phyloP scores from a whole-genome alignment of 345 rosid species.

The Adansonia digitata region DNA sequence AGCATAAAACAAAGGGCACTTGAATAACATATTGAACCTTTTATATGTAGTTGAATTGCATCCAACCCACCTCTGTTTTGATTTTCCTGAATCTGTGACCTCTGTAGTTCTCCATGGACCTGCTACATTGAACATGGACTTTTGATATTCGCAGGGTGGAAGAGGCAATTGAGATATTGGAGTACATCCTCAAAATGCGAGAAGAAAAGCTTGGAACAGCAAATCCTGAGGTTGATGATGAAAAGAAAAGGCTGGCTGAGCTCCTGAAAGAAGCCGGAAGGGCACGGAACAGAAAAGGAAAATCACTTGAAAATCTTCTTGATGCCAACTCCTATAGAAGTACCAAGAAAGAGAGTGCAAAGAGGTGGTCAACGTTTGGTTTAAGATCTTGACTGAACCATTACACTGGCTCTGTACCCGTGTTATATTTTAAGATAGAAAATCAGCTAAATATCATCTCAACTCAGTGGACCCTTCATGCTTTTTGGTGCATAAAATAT shows the following conservation, averaged over 20 bases:
- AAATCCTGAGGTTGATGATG: not conserved
- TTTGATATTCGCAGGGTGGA: slow-evolving; percentile 30
- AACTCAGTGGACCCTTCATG: not conserved
- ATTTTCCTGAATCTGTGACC: too few relatives aligned
- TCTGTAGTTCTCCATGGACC: too few relatives aligned
- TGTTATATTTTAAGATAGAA: not conserved
- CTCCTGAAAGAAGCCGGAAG: slow-evolving; percentile 6
- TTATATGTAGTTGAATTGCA: not conserved
- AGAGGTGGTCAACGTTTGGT: not conserved
- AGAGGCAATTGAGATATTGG: slow-evolving; percentile 57
- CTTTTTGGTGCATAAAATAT: not conserved
- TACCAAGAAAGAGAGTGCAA: not conserved
- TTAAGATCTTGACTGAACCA: not conserved
- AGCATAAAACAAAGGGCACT: not conserved
- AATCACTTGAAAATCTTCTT: slow-evolving; percentile 5
- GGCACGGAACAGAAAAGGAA: not conserved
- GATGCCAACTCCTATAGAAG: not conserved
- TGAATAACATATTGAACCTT: not conserved
- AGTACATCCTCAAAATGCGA: slow-evolving; percentile 46
- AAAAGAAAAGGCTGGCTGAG: slow-evolving; percentile 1
- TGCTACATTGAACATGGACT: not conserved
- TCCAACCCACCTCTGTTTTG: not conserved
- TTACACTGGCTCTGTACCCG: not conserved
- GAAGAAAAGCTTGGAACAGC: slow-evolving; percentile 26
- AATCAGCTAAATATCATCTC: not conserved